These are phyloP conservation scores for Cyberlindnera saturnus DNA, from an alignment of 805 yeast genomes.

Conservation along the genomic window DNA sequence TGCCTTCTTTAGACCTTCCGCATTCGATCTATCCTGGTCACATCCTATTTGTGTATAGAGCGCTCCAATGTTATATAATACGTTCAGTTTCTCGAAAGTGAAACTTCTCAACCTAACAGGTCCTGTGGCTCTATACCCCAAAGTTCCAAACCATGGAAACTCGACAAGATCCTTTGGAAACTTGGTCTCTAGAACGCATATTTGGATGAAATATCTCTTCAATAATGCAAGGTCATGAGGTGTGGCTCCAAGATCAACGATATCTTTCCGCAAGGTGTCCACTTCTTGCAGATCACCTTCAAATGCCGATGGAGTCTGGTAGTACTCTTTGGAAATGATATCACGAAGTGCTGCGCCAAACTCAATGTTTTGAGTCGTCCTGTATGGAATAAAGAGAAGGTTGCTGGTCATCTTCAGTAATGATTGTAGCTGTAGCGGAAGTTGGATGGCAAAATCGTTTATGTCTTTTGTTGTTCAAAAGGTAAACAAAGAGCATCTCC, in stretches of 20 bases:
- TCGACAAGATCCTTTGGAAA: conserved; percentile 58
- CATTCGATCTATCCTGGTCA: conserved; percentile 34
- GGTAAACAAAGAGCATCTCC: conserved; percentile 4
- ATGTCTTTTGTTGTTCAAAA: neutral
- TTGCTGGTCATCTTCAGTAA: conserved; percentile 25
- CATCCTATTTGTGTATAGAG: conserved; percentile 52
- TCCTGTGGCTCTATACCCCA: conserved; percentile 49
- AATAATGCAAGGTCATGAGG: conserved; percentile 32
- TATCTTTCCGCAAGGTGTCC: conserved; percentile 36
- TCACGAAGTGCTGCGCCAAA: conserved; percentile 33
- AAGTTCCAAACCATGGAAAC: conserved; percentile 70
- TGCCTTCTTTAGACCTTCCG: conserved; percentile 54
- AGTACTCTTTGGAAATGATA: conserved; percentile 42
- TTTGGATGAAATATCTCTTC: conserved; percentile 40
- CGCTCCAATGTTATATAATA: conserved; percentile 66
- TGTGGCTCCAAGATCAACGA: conserved; percentile 31
- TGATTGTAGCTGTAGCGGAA: neutral
- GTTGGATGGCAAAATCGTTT: neutral
- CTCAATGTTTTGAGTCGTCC: conserved; percentile 38
- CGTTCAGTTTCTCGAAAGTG: conserved; percentile 53
- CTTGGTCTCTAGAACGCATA: conserved; percentile 41
- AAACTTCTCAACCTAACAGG: conserved; percentile 43
- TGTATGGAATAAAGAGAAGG: conserved; percentile 44
- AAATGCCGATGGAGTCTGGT: conserved; percentile 38
- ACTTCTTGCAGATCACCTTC: conserved; percentile 37